Evolutionary conservation across 768 basidiomycete genomes (phyloP), one percentile per base, ranked within the genome.

Genomic region (Cyclocybe aegerita): DNA sequence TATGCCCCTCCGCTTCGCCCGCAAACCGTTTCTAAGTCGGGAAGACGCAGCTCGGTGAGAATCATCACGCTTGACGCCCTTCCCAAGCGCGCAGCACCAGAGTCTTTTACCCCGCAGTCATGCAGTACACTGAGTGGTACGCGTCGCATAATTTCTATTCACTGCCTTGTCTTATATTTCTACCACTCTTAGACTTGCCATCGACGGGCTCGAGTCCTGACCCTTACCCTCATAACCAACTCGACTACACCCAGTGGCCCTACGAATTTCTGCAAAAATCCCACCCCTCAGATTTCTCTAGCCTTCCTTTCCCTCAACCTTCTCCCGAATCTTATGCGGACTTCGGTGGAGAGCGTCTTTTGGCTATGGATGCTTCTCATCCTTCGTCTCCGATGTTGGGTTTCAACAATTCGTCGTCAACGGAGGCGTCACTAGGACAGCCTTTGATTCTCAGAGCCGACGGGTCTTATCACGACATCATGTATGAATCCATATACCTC

Each of bases 1-100:
- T 58, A 67, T 29, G 70, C 65, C 35, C 66, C 65, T 10, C 56
- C 60, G 9, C 54, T 65, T 40, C 56, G 64, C 31, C 60, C 61
- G 12, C 48, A 52, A 36, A 42, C 62, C 6, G 36, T 54, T 33
- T 51, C 47, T 30, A 44, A 53, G 35, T 47, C 54, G 11, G 55
- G 50, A 10, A 39, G 9, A 39, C 37, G 23, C 23, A 4, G 23
- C 23, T 23, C 23, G 23, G 23, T 23, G 23, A 2, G 23, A 23
- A 23, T 23, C 23, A 23, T 4, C 4, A 23, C 4, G 23, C 3
- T 23, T 4, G 23, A 23, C 23, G 23, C 23, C 4, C 23, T 4
- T 4, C 23, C 23, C 23, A 23, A 23, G 23, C 23, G 23, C 23
- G 3, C 23, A 23, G 2, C 23, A 23, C 23, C 23, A 23, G 23